Evolutionary conservation across 768 basidiomycete genomes (phyloP).

Genomic region (Russula dissimulans): DNA sequence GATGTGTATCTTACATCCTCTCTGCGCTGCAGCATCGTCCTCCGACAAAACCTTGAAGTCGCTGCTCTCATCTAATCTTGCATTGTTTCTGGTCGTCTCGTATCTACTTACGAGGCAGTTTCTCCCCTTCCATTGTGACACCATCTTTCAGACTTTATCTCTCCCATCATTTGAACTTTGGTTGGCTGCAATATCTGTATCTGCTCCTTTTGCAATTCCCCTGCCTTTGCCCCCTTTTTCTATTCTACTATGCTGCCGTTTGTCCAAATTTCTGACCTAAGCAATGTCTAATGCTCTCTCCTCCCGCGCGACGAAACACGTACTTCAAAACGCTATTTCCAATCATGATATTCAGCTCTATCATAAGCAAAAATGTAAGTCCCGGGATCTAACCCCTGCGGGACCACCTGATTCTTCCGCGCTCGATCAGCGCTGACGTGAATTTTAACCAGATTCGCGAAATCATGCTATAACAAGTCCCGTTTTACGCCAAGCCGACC

Average conservation of each 20-base stretch:
- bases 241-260: slow-evolving; percentile 15
- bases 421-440: slow-evolving; percentile 8
- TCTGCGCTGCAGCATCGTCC: slow-evolving; percentile 48
- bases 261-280: slow-evolving; percentile 25
- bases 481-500: background rate
- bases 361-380: slow-evolving; percentile 67
- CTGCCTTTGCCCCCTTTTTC: slow-evolving; percentile 1
- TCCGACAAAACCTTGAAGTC: slow-evolving; percentile 54
- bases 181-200: slow-evolving; percentile 12
- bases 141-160: slow-evolving; percentile 6
- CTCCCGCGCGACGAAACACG: slow-evolving; percentile 20
- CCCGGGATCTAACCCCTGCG: background rate
- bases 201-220: background rate
- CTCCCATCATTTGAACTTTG: slow-evolving; percentile 5
- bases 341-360: slow-evolving; percentile 35
- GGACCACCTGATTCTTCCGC: background rate
- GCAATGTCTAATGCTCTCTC: slow-evolving; percentile 23
- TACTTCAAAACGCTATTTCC: slow-evolving; percentile 15
- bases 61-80: slow-evolving; percentile 51
- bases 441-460: slow-evolving; percentile 36
- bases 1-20: slow-evolving; percentile 22
- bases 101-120: slow-evolving; percentile 7
- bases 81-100: slow-evolving; percentile 6
- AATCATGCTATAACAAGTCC: slow-evolving; percentile 37
- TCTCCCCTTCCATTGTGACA: slow-evolving; percentile 5